These are phyloP conservation scores for Penicillium soppii DNA, from an alignment of 495 filamentous ascomycete species.

Conservation along the genomic window DNA sequence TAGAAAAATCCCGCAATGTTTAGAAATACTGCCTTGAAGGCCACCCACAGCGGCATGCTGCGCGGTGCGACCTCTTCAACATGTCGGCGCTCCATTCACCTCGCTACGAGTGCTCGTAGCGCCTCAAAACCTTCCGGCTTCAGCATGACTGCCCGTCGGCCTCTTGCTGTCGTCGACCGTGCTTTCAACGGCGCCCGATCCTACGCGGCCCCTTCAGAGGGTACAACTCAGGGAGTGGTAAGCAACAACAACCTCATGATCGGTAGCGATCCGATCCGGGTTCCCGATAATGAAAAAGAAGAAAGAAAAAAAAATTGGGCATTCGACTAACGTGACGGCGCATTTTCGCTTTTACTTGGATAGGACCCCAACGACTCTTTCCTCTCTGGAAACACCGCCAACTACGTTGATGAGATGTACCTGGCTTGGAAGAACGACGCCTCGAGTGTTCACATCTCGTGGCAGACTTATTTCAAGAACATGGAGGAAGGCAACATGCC, in stretches of 20 bases:
- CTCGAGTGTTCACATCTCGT: conserved; percentile 91
- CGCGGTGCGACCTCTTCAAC: conserved; percentile 47
- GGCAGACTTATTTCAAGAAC: conserved; percentile 99
- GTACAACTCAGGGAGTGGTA: conserved; percentile 34
- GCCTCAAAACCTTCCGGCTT: conserved; percentile 45
- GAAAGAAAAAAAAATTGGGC: conserved; percentile 2
- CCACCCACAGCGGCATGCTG: conserved; percentile 53
- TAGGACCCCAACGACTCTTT: conserved; percentile 92
- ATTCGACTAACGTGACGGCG: conserved; percentile 30
- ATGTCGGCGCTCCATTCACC: conserved; percentile 45
- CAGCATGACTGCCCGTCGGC: conserved; percentile 41
- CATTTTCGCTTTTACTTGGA: conserved; percentile 13
- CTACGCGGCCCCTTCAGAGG: conserved; percentile 59
- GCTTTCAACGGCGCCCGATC: conserved; percentile 36
- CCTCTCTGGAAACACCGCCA: conserved; percentile 89
- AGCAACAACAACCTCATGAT: conserved; percentile 20
- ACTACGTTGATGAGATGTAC: conserved; percentile 99
- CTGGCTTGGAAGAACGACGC: conserved; percentile 94
- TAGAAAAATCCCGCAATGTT: conserved; percentile 44
- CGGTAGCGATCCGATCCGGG: conserved; percentile 7
- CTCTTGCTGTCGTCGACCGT: conserved; percentile 43
- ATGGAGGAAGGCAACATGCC: conserved; percentile 98
- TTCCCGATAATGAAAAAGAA: conserved; percentile 10
- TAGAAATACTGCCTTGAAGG: conserved; percentile 45
- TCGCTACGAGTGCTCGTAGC: conserved; percentile 44